phyloP scores from a whole-genome alignment of 495 filamentous ascomycete genomes.

The Wilcoxina mikolae region DNA sequence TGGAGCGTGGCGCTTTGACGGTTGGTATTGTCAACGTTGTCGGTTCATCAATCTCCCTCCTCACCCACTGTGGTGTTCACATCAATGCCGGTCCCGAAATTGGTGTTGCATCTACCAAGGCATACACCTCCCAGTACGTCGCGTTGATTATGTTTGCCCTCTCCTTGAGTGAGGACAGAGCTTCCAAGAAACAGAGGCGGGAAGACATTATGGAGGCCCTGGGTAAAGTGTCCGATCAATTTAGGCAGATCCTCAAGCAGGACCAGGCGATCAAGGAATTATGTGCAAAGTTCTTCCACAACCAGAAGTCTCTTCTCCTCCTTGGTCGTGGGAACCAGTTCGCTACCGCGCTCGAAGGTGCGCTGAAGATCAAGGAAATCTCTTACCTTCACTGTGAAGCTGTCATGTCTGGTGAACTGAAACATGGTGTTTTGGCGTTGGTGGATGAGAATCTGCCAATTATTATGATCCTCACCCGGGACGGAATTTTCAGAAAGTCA shows the following conservation, averaged over 20 bases:
- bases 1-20: conserved; percentile 90
- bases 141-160: conserved; percentile 99
- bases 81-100: conserved; percentile 98
- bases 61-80: conserved; percentile 98
- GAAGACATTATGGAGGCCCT: conserved; percentile 96
- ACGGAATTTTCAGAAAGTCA: conserved; percentile 90
- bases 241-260: conserved; percentile 75
- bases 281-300: conserved; percentile 77
- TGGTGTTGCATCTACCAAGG: conserved; percentile 96
- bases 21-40: conserved; percentile 98
- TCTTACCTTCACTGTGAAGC: conserved; percentile 98
- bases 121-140: conserved; percentile 96
- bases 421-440: conserved; percentile 92
- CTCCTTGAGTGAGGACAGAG: conserved; percentile 86
- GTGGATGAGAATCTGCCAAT: conserved; percentile 97
- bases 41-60: conserved; percentile 90
- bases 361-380: conserved; percentile 98
- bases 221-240: conserved; percentile 70
- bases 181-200: conserved; percentile 80
- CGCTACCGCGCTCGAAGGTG: conserved; percentile 93
- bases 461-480: conserved; percentile 97
- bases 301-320: conserved; percentile 90
- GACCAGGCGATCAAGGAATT: conserved; percentile 88
- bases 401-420: conserved; percentile 98
- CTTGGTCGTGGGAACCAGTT: conserved; percentile 91